Evolutionary conservation across 768 basidiomycete genomes (phyloP).

Genomic region (Tulasnella sp.): DNA sequence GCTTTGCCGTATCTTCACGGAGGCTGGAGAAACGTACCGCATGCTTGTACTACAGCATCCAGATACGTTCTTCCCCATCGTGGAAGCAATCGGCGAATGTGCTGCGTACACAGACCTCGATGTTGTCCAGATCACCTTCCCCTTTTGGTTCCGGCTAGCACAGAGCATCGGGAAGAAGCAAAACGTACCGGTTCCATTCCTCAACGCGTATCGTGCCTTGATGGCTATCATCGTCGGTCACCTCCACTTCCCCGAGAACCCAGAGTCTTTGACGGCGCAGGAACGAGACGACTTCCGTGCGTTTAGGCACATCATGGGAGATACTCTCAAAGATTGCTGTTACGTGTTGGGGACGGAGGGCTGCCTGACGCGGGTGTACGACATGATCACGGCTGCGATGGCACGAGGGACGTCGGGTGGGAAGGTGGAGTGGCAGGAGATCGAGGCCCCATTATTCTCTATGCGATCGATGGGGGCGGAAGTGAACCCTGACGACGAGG

Average conservation of each 20-base stretch:
- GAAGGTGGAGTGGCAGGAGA: constrained; percentile 79
- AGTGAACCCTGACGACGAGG: constrained; percentile 69
- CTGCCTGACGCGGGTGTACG: constrained; percentile 72
- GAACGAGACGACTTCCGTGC: constrained; percentile 89
- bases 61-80: constrained; percentile 87
- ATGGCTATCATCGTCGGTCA: constrained; percentile 81
- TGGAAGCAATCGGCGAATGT: constrained; percentile 88
- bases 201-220: constrained; percentile 72
- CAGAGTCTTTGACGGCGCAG: constrained; percentile 52
- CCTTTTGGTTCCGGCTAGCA: constrained; percentile 97
- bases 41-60: constrained; percentile 78
- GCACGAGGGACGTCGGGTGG: constrained; percentile 34
- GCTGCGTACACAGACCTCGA: constrained; percentile 89
- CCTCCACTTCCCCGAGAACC: constrained; percentile 79
- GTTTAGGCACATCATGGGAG: constrained; percentile 97
- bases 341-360: constrained; percentile 77
- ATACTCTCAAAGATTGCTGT: constrained; percentile 98
- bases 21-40: constrained; percentile 95
- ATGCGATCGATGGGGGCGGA: constrained; percentile 98
- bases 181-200: constrained; percentile 60
- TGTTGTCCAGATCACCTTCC: constrained; percentile 93
- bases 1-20: constrained; percentile 84
- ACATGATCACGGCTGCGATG: constrained; percentile 65
- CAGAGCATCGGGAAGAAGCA: constrained; percentile 71
- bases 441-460: constrained; percentile 94